phyloP scores from a whole-genome alignment of 306 rosid species.

The Arachis hypogaea region DNA sequence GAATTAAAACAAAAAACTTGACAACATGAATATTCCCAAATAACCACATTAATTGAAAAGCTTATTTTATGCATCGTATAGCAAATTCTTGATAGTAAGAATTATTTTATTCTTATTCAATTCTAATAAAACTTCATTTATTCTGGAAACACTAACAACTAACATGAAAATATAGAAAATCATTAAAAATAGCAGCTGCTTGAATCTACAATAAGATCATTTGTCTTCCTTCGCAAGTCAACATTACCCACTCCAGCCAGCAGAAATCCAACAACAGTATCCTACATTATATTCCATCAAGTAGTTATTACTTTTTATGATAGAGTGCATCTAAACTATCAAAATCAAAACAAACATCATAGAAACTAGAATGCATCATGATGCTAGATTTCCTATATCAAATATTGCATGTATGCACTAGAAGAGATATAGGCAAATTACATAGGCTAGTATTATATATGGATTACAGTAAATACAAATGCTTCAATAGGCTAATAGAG shows the following conservation, averaged over 20 bases:
- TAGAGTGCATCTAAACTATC: neutral
- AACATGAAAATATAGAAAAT: no score
- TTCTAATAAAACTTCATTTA: no score
- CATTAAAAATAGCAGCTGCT: constrained; percentile 47
- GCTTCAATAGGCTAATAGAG: neutral
- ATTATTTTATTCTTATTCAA: no score
- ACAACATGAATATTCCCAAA: no score
- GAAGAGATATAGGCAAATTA: constrained; percentile 12
- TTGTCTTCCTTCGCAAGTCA: constrained; percentile 79
- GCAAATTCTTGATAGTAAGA: no score
- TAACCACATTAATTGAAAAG: no score
- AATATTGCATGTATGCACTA: neutral
- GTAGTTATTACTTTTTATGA: neutral
- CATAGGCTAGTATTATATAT: neutral
- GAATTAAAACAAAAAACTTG: no score
- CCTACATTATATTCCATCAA: constrained; percentile 39
- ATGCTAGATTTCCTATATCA: neutral
- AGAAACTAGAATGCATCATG: neutral
- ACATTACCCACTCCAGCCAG: constrained; percentile 82
- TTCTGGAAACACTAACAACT: no score
- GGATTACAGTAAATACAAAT: neutral
- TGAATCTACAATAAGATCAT: constrained; percentile 74
- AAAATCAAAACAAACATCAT: neutral
- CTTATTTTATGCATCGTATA: no score
- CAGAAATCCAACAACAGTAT: constrained; percentile 73